Evolutionary conservation across 2,329 filamentous ascomycete species (phyloP).

Genomic region (Fusarium protoensiforme): DNA sequence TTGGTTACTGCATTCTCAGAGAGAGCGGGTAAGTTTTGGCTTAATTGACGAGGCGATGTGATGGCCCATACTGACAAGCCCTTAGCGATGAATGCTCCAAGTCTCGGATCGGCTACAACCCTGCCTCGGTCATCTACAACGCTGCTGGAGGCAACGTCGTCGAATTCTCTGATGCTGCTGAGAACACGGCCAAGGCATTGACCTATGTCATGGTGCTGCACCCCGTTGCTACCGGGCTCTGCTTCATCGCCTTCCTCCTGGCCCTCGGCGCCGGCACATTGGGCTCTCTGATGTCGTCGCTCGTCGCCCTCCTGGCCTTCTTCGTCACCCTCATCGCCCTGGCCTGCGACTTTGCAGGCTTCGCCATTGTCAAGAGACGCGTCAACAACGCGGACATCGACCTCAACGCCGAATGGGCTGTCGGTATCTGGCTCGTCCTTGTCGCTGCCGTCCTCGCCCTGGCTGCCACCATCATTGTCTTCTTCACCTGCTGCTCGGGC

Average conservation of each 20-base stretch:
- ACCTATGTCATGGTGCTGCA: slow-evolving; percentile 72
- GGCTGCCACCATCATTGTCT: slow-evolving; percentile 65
- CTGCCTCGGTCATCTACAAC: slow-evolving; percentile 56
- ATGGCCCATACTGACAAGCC: slow-evolving; percentile 11
- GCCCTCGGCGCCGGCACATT: slow-evolving; percentile 63
- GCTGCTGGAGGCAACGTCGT: slow-evolving; percentile 51
- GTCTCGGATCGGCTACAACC: slow-evolving; percentile 66
- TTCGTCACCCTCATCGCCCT: slow-evolving; percentile 61
- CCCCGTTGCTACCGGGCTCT: slow-evolving; percentile 66
- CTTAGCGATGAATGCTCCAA: slow-evolving; percentile 59
- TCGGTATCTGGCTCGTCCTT: slow-evolving; percentile 69
- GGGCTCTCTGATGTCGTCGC: slow-evolving; percentile 62
- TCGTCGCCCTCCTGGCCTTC: slow-evolving; percentile 63
- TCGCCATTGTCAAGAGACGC: slow-evolving; percentile 63
- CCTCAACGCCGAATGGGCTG: slow-evolving; percentile 60
- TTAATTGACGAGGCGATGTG: neutral
- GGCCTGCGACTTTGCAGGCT: slow-evolving; percentile 68
- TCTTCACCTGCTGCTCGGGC: slow-evolving; percentile 70
- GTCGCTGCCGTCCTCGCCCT: slow-evolving; percentile 66
- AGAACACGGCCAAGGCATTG: slow-evolving; percentile 59
- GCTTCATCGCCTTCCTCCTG: slow-evolving; percentile 69
- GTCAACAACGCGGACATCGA: slow-evolving; percentile 59
- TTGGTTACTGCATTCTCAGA: slow-evolving; percentile 64
- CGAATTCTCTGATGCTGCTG: slow-evolving; percentile 55
- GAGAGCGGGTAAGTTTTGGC: slow-evolving; percentile 30